Percentiles rank a stretch among this genome's conserved stretches.
These are phyloP conservation scores for Bipolaris bicolor DNA, from an alignment of 2,329 filamentous ascomycete genomes.

Conservation along the genomic window DNA sequence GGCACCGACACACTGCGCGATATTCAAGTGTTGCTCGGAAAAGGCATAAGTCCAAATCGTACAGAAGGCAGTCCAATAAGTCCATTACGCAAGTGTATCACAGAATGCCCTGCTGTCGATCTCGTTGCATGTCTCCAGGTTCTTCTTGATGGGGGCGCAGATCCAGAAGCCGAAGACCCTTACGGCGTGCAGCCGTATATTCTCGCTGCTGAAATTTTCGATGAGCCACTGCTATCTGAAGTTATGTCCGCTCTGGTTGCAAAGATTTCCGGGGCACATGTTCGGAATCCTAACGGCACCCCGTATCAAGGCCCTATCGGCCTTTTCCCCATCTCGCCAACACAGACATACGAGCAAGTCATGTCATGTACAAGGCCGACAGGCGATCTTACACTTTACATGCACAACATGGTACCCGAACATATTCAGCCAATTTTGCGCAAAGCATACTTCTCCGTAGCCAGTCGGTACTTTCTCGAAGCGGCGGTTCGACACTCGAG, in stretches of 20 bases:
- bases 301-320: constrained; percentile 25
- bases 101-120: constrained; percentile 37
- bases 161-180: constrained; percentile 33
- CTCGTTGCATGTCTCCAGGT: constrained; percentile 31
- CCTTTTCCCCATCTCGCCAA: constrained; percentile 37
- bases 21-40: constrained; percentile 34
- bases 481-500: constrained; percentile 19
- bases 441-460: constrained; percentile 35
- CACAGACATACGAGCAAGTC: constrained; percentile 33
- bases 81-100: constrained; percentile 36
- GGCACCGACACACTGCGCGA: constrained; percentile 40
- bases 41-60: constrained; percentile 38
- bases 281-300: constrained; percentile 13
- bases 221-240: constrained; percentile 33
- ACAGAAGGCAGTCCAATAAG: constrained; percentile 23
- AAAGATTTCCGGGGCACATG: constrained; percentile 29
- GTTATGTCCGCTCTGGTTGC: constrained; percentile 35
- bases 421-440: constrained; percentile 31
- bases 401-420: constrained; percentile 32
- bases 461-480: constrained; percentile 35
- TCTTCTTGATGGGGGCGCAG: constrained; percentile 40
- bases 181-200: constrained; percentile 32
- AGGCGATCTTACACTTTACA: constrained; percentile 26
- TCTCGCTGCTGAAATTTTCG: constrained; percentile 35
- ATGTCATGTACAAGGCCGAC: constrained; percentile 27